Conservation (phyloP, 2,329 filamentous ascomycete species). For the Lasiodiplodia citricola region DNA sequence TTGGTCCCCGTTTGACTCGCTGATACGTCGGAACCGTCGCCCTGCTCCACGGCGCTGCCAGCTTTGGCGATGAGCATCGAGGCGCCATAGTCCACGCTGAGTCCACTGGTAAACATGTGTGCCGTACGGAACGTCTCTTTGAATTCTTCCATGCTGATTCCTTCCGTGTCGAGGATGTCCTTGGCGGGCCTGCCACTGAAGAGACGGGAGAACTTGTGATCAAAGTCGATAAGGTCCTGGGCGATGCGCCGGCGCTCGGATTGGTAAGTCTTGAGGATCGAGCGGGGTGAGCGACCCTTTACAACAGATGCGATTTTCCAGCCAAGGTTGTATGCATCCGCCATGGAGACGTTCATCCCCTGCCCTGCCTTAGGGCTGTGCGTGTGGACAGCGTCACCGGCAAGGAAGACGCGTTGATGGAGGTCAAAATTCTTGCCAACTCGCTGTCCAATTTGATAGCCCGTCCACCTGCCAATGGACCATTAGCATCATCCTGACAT, state of each 20-base stretch:
- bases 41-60: constrained; percentile 50
- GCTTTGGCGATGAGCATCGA: constrained; percentile 63
- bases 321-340: constrained; percentile 65
- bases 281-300: constrained; percentile 46
- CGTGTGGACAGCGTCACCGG: constrained; percentile 68
- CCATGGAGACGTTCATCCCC: constrained; percentile 76
- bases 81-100: constrained; percentile 63
- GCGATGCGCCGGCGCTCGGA: constrained; percentile 65
- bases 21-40: constrained; percentile 54
- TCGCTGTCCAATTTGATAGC: constrained; percentile 64
- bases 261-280: constrained; percentile 58
- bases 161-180: constrained; percentile 64
- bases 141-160: constrained; percentile 68
- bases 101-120: constrained; percentile 64
- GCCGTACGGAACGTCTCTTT: constrained; percentile 65
- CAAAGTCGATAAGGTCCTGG: constrained; percentile 66
- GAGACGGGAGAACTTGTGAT: constrained; percentile 54
- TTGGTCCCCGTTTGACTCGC: constrained; percentile 23
- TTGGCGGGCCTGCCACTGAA: constrained; percentile 59
- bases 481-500: not conserved
- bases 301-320: constrained; percentile 62
- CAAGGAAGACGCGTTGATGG: constrained; percentile 68
- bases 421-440: constrained; percentile 64
- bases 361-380: constrained; percentile 69
- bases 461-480: not conserved